Percentiles rank a stretch among this genome's conserved stretches.
Evolutionary conservation across 2,329 filamentous ascomycete genomes (phyloP).

Genomic region (Pyricularia pennisetigena): DNA sequence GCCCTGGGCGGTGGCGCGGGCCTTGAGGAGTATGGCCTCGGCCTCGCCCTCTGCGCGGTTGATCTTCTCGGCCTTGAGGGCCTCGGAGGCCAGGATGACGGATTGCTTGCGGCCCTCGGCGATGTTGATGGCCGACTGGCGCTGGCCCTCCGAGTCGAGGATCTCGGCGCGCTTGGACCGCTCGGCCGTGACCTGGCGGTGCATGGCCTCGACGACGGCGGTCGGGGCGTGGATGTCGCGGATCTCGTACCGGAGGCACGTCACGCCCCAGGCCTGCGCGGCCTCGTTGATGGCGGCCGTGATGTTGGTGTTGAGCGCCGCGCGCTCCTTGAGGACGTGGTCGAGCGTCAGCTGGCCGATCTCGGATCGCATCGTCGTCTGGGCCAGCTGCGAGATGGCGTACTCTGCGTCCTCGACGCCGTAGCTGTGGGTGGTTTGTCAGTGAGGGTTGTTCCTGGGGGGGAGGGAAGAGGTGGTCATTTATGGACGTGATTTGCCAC

Average conservation of each 20-base stretch:
- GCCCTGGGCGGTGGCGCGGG: conserved; percentile 73
- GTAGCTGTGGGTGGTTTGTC: conserved; percentile 50
- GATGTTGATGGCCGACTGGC: conserved; percentile 97
- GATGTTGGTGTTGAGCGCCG: conserved; percentile 93
- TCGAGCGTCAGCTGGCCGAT: conserved; percentile 95
- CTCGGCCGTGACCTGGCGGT: conserved; percentile 94
- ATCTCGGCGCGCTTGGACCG: conserved; percentile 97
- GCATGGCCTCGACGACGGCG: conserved; percentile 93
- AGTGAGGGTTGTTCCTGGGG: not conserved
- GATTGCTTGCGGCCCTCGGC: conserved; percentile 96
- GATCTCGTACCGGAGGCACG: conserved; percentile 95
- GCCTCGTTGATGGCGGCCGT: conserved; percentile 98
- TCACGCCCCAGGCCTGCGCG: conserved; percentile 92
- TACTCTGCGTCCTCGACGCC: conserved; percentile 98
- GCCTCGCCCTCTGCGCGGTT: conserved; percentile 89
- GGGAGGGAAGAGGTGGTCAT: not conserved
- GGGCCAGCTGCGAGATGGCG: conserved; percentile 92
- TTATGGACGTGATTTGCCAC: too few species aligned
- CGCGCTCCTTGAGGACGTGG: conserved; percentile 94
- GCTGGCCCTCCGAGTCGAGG: conserved; percentile 90
- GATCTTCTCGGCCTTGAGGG: conserved; percentile 80
- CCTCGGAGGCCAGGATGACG: conserved; percentile 92
- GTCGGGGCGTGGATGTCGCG: conserved; percentile 94
- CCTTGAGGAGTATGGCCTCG: conserved; percentile 80
- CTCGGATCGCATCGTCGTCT: conserved; percentile 98